Percentiles rank a stretch among this genome's conserved stretches.
Conservation (phyloP, 208 protist genomes). For the Trypanosoma vivax region DNA sequence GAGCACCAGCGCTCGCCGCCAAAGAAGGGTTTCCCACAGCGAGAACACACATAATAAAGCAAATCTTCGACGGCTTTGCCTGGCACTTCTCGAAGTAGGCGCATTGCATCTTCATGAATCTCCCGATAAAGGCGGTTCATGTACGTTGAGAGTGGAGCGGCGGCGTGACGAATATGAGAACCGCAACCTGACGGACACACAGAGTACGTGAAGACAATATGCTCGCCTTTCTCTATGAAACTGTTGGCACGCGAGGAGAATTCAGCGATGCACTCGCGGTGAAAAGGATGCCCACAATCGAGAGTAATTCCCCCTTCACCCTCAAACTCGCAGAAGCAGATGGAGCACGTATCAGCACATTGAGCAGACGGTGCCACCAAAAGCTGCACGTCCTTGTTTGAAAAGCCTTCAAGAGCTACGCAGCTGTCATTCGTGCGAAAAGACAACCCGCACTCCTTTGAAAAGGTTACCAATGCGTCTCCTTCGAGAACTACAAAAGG, state of each 20-base stretch:
- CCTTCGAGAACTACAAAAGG: constrained; percentile 11
- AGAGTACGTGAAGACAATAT: constrained; percentile 81
- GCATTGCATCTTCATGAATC: constrained; percentile 20
- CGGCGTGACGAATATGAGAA: constrained; percentile 56
- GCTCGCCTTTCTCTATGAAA: constrained; percentile 62
- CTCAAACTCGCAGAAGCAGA: constrained; percentile 83
- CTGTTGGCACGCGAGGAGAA: constrained; percentile 62
- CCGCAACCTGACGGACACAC: constrained; percentile 78
- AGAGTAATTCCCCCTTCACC: constrained; percentile 60
- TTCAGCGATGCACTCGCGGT: constrained; percentile 66
- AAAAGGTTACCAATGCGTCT: neutral
- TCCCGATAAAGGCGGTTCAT: constrained; percentile 33
- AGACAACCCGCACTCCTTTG: neutral
- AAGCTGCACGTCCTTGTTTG: neutral
- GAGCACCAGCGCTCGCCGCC: constrained; percentile 75
- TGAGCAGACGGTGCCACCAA: constrained; percentile 6
- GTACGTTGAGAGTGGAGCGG: constrained; percentile 29
- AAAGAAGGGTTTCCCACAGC: constrained; percentile 61
- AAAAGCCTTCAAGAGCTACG: neutral
- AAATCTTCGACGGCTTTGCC: constrained; percentile 64
- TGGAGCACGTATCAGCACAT: constrained; percentile 36
- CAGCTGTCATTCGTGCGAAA: constrained; percentile 3
- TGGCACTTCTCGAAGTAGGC: constrained; percentile 19
- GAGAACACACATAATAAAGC: constrained; percentile 68
- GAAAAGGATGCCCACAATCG: constrained; percentile 82